Evolutionary conservation across 2,329 filamentous ascomycete species (phyloP).

Genomic region (Paraphaeosphaeria minitans): DNA sequence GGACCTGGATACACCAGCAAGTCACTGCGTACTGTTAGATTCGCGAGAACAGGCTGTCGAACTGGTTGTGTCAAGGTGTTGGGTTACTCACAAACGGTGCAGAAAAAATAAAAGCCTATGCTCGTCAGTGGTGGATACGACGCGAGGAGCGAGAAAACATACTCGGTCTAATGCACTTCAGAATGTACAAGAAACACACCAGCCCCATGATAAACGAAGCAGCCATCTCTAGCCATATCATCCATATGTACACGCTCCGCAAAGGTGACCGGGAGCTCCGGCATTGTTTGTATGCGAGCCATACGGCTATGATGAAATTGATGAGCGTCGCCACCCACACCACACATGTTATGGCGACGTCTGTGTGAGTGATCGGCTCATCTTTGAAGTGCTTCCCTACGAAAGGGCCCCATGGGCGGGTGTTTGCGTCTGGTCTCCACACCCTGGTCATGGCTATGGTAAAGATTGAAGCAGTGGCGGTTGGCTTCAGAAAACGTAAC

Average conservation of each 20-base stretch:
- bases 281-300: conserved; percentile 38
- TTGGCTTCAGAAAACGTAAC: background rate
- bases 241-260: conserved; percentile 52
- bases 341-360: conserved; percentile 39
- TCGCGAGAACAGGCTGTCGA: background rate
- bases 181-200: conserved; percentile 45
- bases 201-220: conserved; percentile 52
- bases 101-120: conserved; percentile 42
- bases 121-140: background rate
- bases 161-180: conserved; percentile 43
- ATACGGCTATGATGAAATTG: conserved; percentile 37
- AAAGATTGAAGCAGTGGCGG: background rate
- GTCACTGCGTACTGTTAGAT: conserved; percentile 30
- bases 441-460: conserved; percentile 14
- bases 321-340: conserved; percentile 38
- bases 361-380: conserved; percentile 35
- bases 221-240: conserved; percentile 56
- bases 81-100: conserved; percentile 31
- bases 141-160: conserved; percentile 3
- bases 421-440: conserved; percentile 16
- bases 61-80: too few species aligned
- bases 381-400: conserved; percentile 23
- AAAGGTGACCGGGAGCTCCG: conserved; percentile 33
- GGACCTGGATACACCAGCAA: conserved; percentile 47
- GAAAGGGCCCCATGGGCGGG: conserved; percentile 25